Conservation (phyloP, 352 stramenopile genomes). For the Phytophthora pisi region DNA sequence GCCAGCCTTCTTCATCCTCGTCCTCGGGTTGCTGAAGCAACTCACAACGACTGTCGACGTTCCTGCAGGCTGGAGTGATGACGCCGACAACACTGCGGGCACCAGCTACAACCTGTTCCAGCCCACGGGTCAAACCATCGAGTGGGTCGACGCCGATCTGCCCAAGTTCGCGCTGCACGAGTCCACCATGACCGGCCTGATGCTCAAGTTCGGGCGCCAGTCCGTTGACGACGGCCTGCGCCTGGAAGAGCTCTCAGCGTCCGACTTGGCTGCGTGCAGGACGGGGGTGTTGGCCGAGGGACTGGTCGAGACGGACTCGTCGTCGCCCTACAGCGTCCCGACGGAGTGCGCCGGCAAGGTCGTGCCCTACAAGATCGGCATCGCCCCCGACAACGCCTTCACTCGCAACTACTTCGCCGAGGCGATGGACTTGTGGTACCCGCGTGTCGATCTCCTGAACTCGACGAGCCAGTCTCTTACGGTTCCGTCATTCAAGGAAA, state of each 20-base stretch:
- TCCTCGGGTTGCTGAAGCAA: constrained; percentile 55
- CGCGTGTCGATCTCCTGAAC: constrained; percentile 47
- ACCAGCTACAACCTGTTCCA: constrained; percentile 62
- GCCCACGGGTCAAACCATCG: constrained; percentile 34
- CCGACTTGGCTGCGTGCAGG: constrained; percentile 29
- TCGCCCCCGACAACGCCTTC: constrained; percentile 54
- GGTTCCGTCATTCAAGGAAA: constrained; percentile 54
- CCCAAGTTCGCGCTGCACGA: constrained; percentile 60
- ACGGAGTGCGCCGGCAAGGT: constrained; percentile 42
- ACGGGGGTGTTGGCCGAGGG: constrained; percentile 37
- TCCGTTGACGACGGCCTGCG: constrained; percentile 43
- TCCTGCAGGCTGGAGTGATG: constrained; percentile 53
- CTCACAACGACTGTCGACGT: constrained; percentile 47
- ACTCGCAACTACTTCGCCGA: constrained; percentile 62
- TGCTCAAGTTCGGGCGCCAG: constrained; percentile 49
- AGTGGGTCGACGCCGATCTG: constrained; percentile 36
- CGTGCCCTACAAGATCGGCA: constrained; percentile 60
- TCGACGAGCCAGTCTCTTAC: constrained; percentile 17
- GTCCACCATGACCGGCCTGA: constrained; percentile 59
- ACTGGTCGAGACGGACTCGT: constrained; percentile 38
- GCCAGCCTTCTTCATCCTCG: constrained; percentile 62
- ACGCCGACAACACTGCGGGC: constrained; percentile 20
- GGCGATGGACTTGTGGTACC: constrained; percentile 60
- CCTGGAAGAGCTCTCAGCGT: constrained; percentile 42
- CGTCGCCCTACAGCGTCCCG: constrained; percentile 39